Conservation (phyloP, 2,329 filamentous ascomycete species). For the Graphilbum fragrans region DNA sequence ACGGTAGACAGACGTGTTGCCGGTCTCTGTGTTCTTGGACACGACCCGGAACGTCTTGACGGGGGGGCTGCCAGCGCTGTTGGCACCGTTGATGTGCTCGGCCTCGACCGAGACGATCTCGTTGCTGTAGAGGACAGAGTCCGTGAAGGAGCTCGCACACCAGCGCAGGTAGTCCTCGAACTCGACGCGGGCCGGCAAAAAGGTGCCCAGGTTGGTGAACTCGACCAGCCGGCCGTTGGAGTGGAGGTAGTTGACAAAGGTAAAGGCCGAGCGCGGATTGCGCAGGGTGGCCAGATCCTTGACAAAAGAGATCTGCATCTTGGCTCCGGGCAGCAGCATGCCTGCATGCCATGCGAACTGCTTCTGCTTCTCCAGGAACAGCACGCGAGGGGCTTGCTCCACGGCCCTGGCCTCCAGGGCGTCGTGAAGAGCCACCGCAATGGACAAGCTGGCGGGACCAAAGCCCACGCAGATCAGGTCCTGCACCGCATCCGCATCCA, state of each 20-base stretch:
- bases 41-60: slow-evolving; percentile 57
- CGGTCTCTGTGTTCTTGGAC: slow-evolving; percentile 49
- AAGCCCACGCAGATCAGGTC: slow-evolving; percentile 89
- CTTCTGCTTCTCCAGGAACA: slow-evolving; percentile 78
- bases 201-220: slow-evolving; percentile 84
- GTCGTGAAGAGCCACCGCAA: slow-evolving; percentile 83
- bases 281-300: slow-evolving; percentile 88
- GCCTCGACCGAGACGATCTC: slow-evolving; percentile 65
- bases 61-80: slow-evolving; percentile 23
- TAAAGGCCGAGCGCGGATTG: slow-evolving; percentile 82
- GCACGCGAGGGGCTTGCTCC: slow-evolving; percentile 49
- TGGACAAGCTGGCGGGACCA: slow-evolving; percentile 78
- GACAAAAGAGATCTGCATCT: slow-evolving; percentile 97
- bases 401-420: slow-evolving; percentile 42
- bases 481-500: slow-evolving; percentile 47
- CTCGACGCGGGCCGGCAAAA: slow-evolving; percentile 73
- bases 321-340: slow-evolving; percentile 85
- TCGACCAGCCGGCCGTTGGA: slow-evolving; percentile 68
- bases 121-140: slow-evolving; percentile 60
- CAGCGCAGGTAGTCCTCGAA: slow-evolving; percentile 94
- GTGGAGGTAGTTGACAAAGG: slow-evolving; percentile 91
- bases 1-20: slow-evolving; percentile 36
- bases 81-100: slow-evolving; percentile 16
- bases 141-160: slow-evolving; percentile 73
- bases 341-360: slow-evolving; percentile 87